Evolutionary conservation across 345 rosid genomes (phyloP), one percentile per base, ranked within the genome.

Genomic region (Cardamine resedifolia): DNA sequence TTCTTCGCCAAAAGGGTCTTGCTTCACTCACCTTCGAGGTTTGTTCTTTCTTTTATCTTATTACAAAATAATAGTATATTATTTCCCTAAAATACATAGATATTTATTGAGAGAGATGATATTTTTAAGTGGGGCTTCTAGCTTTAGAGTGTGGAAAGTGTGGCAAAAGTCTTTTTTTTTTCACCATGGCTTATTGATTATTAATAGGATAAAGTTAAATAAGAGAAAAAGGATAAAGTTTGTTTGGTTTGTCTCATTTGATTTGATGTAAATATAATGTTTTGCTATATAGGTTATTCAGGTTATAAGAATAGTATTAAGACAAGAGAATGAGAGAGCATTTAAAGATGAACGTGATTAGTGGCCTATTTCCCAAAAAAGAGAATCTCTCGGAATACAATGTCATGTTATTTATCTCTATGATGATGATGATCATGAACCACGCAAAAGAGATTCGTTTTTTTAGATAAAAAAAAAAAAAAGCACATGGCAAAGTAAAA

Each of bases 11-110:
- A 15, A 77, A 81, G n/a, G 88, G 84, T 49, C 83, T 88, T 0
- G 68, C 85, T 63, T 83, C 97, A 0, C 82, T 89, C 16, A 86
- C 86, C 51, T 94, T 91, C 70, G 64, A 77, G 92, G 97, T 91
- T 14, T 73, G 55, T 67, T 38, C n/a, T 57, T n/a, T 2, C 12
- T 15, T 68, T 27, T 28, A 28, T 49, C 26, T 31, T 47, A n/a
- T 58, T 49, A 10, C 2, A 12, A 9, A 64, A n/a, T n/a, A 10
- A 18, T 8, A n/a, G 31, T 31, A 16, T 20, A 24, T 15, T 21
- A 31, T 19, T 6, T 45, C 36, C 45, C 59, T 41, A 3, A 10
- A 6, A 51, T 20, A 21, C 19, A 4, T 53, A 10, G 27, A 45
- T 73, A 45, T 55, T 64, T 44, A 44, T 33, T 23, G 12, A 27